Percentiles rank a stretch among this genome's conserved stretches.
These are phyloP conservation scores for Eucalyptus camaldulensis DNA, from an alignment of 345 rosid species.

Conservation along the genomic window DNA sequence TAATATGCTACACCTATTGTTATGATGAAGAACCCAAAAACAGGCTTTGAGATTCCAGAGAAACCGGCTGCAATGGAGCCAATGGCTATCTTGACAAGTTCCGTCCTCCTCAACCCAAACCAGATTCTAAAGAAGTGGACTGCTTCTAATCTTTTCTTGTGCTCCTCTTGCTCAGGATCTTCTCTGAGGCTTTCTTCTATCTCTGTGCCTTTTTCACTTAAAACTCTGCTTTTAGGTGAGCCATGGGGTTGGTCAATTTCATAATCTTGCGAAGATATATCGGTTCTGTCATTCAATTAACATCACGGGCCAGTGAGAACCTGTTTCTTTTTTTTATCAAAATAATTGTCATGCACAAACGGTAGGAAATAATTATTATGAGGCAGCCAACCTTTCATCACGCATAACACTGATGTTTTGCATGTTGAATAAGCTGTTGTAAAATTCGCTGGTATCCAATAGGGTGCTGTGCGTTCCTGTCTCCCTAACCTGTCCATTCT, in stretches of 20 bases:
- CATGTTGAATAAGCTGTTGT: slow-evolving; percentile 22
- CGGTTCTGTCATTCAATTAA: slow-evolving; percentile 5
- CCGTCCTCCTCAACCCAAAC: slow-evolving; percentile 28
- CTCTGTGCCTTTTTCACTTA: neutral
- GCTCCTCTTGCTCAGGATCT: slow-evolving; percentile 1
- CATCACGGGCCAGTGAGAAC: neutral
- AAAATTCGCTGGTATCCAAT: slow-evolving; percentile 28
- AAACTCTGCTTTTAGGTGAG: neutral
- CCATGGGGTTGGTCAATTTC: neutral
- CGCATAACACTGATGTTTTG: slow-evolving; percentile 20
- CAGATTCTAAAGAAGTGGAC: slow-evolving; percentile 43
- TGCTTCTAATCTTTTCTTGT: neutral
- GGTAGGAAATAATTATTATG: neutral
- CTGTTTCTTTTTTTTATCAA: neutral
- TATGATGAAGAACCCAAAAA: slow-evolving; percentile 49
- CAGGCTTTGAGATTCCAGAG: slow-evolving; percentile 60
- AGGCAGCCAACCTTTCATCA: slow-evolving; percentile 21
- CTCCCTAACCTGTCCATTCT: slow-evolving; percentile 43
- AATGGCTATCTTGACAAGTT: slow-evolving; percentile 15
- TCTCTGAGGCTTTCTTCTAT: neutral
- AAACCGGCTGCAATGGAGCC: slow-evolving; percentile 52
- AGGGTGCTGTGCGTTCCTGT: slow-evolving; percentile 48
- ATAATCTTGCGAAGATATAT: neutral
- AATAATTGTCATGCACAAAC: neutral
- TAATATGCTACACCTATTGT: slow-evolving; percentile 48